phyloP scores from a whole-genome alignment of 352 stramenopile genomes.

The Phytophthora fragariaefolia region DNA sequence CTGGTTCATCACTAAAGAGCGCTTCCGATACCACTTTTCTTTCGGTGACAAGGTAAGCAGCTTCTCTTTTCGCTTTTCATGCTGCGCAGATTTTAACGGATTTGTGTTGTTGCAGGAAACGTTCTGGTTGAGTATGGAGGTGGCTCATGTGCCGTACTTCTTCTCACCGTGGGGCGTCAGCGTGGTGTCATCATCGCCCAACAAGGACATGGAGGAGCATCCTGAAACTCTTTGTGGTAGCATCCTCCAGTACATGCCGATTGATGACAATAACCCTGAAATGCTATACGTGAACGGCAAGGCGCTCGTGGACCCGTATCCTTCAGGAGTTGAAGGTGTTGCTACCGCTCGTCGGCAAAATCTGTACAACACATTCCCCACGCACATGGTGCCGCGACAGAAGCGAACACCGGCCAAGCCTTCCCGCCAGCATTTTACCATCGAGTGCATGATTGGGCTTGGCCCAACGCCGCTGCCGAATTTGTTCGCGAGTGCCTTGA shows the following conservation, averaged over 20 bases:
- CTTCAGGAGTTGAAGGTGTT: constrained; percentile 32
- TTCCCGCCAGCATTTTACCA: constrained; percentile 27
- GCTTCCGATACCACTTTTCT: constrained; percentile 38
- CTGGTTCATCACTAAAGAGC: constrained; percentile 43
- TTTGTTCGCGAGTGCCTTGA: constrained; percentile 39
- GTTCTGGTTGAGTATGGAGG: constrained; percentile 53
- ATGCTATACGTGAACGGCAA: constrained; percentile 40
- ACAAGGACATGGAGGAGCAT: constrained; percentile 42
- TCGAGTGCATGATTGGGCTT: constrained; percentile 59
- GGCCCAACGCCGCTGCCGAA: constrained; percentile 48
- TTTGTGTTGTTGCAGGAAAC: constrained; percentile 27
- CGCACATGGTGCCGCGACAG: constrained; percentile 58
- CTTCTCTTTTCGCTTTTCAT: neutral
- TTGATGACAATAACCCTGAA: constrained; percentile 26
- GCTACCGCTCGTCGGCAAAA: constrained; percentile 33
- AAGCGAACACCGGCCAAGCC: constrained; percentile 27
- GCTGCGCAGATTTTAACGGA: neutral
- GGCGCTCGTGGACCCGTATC: constrained; percentile 32
- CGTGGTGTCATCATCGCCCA: constrained; percentile 44
- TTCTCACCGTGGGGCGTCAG: constrained; percentile 53
- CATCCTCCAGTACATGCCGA: constrained; percentile 36
- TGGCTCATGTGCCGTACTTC: constrained; percentile 46
- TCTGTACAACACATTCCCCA: constrained; percentile 57
- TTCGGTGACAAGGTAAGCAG: constrained; percentile 41
- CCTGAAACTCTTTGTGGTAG: constrained; percentile 37